Conservation (phyloP, 768 basidiomycete genomes). For the Neoboletus subvelutipes region DNA sequence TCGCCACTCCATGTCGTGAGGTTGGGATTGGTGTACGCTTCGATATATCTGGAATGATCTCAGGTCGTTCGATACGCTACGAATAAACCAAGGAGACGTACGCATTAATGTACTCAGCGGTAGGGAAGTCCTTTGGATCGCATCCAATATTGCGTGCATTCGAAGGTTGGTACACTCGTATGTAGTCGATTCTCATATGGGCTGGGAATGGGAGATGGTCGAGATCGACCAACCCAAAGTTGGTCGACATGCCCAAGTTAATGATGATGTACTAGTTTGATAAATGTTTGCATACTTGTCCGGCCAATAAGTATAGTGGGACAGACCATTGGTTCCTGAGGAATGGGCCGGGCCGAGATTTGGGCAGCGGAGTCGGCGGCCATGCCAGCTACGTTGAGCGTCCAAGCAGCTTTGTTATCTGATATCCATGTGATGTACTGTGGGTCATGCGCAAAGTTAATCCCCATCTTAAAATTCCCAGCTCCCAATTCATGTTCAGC, state of each 20-base stretch:
- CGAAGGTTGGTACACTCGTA: constrained; percentile 71
- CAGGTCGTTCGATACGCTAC: neutral
- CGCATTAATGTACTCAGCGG: constrained; percentile 67
- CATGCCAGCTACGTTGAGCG: constrained; percentile 65
- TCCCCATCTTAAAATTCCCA: neutral
- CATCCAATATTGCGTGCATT: constrained; percentile 70
- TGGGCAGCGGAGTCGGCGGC: constrained; percentile 57
- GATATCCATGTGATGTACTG: constrained; percentile 88
- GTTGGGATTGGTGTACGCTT: constrained; percentile 68
- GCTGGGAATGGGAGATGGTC: constrained; percentile 50
- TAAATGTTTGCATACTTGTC: neutral
- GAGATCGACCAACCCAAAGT: constrained; percentile 59
- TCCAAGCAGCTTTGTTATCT: constrained; percentile 70
- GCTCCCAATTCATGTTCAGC: constrained; percentile 20
- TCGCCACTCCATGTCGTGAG: constrained; percentile 45
- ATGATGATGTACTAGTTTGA: constrained; percentile 47
- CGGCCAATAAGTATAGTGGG: neutral
- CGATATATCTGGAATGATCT: constrained; percentile 45
- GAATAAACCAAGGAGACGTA: constrained; percentile 29
- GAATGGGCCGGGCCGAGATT: constrained; percentile 65
- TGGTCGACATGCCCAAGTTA: constrained; percentile 59
- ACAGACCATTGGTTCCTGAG: constrained; percentile 84
- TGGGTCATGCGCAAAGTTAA: neutral
- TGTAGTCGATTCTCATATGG: constrained; percentile 51
- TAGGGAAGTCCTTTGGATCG: constrained; percentile 64